Conservation (phyloP, 148 eudicot species). For the Spergularia marina region DNA sequence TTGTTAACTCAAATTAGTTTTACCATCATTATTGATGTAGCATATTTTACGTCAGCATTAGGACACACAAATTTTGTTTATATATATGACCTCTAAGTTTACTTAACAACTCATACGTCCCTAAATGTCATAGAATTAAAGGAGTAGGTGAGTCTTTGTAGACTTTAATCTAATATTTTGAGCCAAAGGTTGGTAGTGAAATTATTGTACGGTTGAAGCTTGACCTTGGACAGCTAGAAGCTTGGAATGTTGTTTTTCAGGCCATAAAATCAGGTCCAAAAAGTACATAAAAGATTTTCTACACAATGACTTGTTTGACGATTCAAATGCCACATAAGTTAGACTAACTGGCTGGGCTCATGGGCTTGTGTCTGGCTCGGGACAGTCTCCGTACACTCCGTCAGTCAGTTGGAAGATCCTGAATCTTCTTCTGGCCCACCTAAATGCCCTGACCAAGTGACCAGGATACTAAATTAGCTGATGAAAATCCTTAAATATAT, state of each 20-base stretch:
- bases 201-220: slow-evolving; percentile 47
- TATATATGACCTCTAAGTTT: too few relatives aligned
- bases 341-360: background rate
- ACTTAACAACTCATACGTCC: too few relatives aligned
- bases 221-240: slow-evolving; percentile 37
- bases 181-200: slow-evolving; percentile 21
- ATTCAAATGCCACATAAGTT: background rate
- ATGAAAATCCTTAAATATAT: too few relatives aligned
- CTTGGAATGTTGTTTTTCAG: slow-evolving; percentile 38
- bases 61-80: too few relatives aligned
- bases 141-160: too few relatives aligned
- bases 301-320: slow-evolving; percentile 22
- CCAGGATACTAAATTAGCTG: too few relatives aligned
- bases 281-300: slow-evolving; percentile 29
- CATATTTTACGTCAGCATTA: too few relatives aligned
- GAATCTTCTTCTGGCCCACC: slow-evolving; percentile 35
- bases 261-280: slow-evolving; percentile 23
- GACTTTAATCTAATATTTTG: background rate
- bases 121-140: too few relatives aligned
- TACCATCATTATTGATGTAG: too few relatives aligned
- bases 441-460: slow-evolving; percentile 4
- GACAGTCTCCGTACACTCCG: slow-evolving; percentile 26
- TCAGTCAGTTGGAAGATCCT: slow-evolving; percentile 4
- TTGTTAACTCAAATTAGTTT: too few relatives aligned
- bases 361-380: slow-evolving; percentile 33